Percentiles rank a stretch among this genome's conserved stretches.
Evolutionary conservation across 257 asterid genomes (phyloP).

Genomic region (Fraxinus pennsylvanica): DNA sequence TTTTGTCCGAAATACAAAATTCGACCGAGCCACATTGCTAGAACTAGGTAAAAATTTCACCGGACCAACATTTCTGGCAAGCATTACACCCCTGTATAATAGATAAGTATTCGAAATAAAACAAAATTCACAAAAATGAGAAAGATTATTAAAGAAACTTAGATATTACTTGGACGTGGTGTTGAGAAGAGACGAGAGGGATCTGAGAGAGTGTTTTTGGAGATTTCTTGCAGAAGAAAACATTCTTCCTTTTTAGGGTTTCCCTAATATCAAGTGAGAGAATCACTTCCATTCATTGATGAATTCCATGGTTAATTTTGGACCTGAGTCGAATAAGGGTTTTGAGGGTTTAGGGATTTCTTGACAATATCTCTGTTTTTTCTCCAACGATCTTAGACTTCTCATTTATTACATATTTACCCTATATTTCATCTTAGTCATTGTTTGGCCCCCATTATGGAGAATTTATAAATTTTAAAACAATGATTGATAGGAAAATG

Average conservation of each 20-base stretch:
- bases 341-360: not conserved
- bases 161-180: conserved; percentile 21
- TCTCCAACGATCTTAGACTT: not conserved
- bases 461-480: too few species aligned
- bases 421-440: not conserved
- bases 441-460: too few species aligned
- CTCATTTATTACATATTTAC: not conserved
- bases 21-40: conserved; percentile 20
- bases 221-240: conserved; percentile 30
- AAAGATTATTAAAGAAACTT: not conserved
- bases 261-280: not conserved
- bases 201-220: conserved; percentile 35
- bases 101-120: not conserved
- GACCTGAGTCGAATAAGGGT: not conserved
- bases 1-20: conserved; percentile 21
- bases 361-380: not conserved
- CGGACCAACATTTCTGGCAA: conserved; percentile 17
- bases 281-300: not conserved
- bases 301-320: not conserved
- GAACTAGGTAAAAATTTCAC: conserved; percentile 24
- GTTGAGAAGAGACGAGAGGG: conserved; percentile 33
- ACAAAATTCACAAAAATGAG: not conserved
- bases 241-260: not conserved
- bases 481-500: too few species aligned
- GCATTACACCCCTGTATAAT: conserved; percentile 27